Percentiles rank a stretch among this genome's conserved stretches.
Conservation (phyloP, 768 basidiomycete genomes). For the Cytidiella melzeri region DNA sequence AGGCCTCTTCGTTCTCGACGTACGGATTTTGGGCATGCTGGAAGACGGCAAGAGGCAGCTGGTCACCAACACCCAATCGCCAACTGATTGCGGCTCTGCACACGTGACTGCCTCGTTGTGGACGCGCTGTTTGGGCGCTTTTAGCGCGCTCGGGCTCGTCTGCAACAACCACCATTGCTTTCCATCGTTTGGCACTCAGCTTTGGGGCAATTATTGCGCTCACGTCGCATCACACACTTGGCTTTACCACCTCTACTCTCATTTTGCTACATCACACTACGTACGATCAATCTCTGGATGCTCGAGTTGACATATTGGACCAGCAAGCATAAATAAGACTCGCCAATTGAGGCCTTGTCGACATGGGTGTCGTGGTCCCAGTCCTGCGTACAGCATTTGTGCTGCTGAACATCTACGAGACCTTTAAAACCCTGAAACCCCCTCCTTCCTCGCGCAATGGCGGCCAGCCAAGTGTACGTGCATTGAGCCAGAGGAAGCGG, state of each 20-base stretch:
- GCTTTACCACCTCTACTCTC: background rate
- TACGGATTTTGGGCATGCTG: conserved; percentile 89
- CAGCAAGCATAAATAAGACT: background rate
- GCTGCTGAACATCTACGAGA: conserved; percentile 76
- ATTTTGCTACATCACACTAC: background rate
- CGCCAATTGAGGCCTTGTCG: background rate
- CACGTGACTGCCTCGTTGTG: conserved; percentile 12
- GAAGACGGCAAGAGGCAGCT: conserved; percentile 6
- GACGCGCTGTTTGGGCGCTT: conserved; percentile 8
- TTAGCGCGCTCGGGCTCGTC: conserved; percentile 8
- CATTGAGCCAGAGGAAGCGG: conserved; percentile 70
- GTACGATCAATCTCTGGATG: background rate
- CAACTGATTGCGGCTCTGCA: background rate
- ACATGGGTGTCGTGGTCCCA: conserved; percentile 66
- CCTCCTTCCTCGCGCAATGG: conserved; percentile 51
- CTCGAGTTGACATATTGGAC: too few relatives aligned
- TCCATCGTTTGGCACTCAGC: background rate
- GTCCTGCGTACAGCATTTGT: conserved; percentile 63
- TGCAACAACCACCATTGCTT: conserved; percentile 4
- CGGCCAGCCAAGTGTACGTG: conserved; percentile 59
- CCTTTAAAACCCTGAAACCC: conserved; percentile 74
- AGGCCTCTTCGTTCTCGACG: conserved; percentile 86
- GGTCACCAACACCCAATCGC: background rate
- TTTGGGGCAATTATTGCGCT: background rate
- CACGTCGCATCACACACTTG: background rate